A percentile compares a stretch with the other conserved stretches of the same genome.
These are phyloP conservation scores for Croton laevigatus DNA, from an alignment of 441 rosid species.

Conservation along the genomic window DNA sequence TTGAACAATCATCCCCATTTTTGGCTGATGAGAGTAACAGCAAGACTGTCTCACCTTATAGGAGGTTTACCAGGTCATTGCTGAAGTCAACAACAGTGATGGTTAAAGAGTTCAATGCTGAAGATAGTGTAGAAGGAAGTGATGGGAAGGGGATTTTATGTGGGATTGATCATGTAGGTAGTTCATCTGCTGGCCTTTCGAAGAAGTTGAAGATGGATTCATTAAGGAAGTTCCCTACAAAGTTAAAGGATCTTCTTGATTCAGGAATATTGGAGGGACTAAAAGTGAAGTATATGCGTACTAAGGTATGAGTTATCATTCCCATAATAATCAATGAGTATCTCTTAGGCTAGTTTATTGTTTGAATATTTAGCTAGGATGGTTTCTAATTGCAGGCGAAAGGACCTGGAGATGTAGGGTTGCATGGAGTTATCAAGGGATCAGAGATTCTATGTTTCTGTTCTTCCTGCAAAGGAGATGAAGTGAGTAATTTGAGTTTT, in stretches of 20 bases:
- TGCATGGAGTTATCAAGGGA: conserved; percentile 63
- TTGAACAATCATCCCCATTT: conserved; percentile 12
- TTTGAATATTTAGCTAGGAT: conserved; percentile 8
- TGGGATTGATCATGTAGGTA: conserved; percentile 23
- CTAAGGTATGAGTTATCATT: conserved; percentile 46
- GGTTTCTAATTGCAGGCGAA: conserved; percentile 36
- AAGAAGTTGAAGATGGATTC: conserved; percentile 33
- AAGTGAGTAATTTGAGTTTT: conserved; percentile 40
- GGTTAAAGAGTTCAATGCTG: conserved; percentile 12
- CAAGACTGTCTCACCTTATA: conserved; percentile 33
- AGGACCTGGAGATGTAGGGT: conserved; percentile 43
- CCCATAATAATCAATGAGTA: neutral
- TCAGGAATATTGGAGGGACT: conserved; percentile 76
- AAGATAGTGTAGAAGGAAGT: conserved; percentile 24
- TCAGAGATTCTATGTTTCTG: conserved; percentile 74
- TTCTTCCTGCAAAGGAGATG: conserved; percentile 50
- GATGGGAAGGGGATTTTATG: conserved; percentile 16
- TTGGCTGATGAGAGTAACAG: conserved; percentile 25
- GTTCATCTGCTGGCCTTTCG: conserved; percentile 21
- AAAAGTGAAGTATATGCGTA: conserved; percentile 57
- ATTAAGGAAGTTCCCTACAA: conserved; percentile 46
- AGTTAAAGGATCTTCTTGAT: conserved; percentile 66
- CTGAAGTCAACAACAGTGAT: conserved; percentile 43
- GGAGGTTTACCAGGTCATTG: conserved; percentile 78
- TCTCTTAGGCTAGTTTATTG: neutral